Percentiles rank a stretch among this genome's conserved stretches.
phyloP scores from a whole-genome alignment of 768 basidiomycete species.

The Suillus spraguei region DNA sequence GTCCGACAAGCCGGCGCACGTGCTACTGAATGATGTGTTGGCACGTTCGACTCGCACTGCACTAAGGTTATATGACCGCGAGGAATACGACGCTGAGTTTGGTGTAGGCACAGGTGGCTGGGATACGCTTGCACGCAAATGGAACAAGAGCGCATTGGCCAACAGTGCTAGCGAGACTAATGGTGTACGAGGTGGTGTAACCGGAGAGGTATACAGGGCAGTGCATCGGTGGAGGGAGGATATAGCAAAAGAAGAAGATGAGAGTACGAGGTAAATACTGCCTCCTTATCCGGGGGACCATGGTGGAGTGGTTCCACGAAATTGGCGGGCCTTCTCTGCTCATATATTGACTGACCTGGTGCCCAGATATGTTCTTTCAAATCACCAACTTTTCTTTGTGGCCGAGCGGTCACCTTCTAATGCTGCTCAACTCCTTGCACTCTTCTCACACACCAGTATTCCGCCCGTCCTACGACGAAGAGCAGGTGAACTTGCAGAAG shows the following conservation, averaged over 20 bases:
- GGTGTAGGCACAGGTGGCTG: conserved; percentile 76
- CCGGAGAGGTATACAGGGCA: conserved; percentile 64
- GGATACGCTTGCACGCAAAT: conserved; percentile 77
- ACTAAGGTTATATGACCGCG: conserved; percentile 67
- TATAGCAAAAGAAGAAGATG: conserved; percentile 81
- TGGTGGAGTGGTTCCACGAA: neutral
- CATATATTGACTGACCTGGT: conserved; percentile 1
- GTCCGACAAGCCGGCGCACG: conserved; percentile 29
- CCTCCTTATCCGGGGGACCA: neutral
- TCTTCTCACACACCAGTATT: conserved; percentile 50
- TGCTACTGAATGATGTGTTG: conserved; percentile 65
- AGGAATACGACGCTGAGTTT: conserved; percentile 64
- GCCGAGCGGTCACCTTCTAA: conserved; percentile 73
- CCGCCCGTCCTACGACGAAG: conserved; percentile 66
- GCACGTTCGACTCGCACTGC: conserved; percentile 76
- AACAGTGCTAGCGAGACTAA: conserved; percentile 40
- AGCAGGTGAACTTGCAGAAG: conserved; percentile 63
- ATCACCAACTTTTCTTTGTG: conserved; percentile 72
- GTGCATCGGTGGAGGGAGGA: conserved; percentile 86
- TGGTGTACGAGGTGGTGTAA: conserved; percentile 37
- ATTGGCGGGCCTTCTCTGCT: neutral
- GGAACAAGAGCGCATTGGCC: conserved; percentile 67
- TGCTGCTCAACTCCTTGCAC: conserved; percentile 59
- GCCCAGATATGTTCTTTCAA: conserved; percentile 70
- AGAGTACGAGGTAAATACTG: conserved; percentile 68